Evolutionary conservation across 176 grass and related monocot genomes (phyloP), one percentile per base, ranked within the genome.

Genomic region (Musa schizocarpa): DNA sequence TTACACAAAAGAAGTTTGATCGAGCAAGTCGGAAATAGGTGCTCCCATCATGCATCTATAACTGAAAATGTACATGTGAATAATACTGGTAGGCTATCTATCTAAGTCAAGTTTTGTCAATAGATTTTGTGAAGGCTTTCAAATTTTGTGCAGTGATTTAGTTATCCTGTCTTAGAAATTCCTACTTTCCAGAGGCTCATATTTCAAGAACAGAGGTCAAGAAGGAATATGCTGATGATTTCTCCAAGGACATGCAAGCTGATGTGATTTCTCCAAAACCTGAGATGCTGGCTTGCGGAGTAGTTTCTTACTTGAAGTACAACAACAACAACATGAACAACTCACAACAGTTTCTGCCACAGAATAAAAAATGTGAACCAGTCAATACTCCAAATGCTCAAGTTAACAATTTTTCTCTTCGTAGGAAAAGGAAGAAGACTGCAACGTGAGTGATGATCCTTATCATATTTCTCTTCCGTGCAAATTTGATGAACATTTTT

Each of bases 361-460:
- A 57, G 19, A 29, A 9, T 63, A 3, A 24, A 53, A 9, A 26
- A 1, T 54, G 26, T 58, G 57, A 65, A 73, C 50, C 3, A 20
- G 23, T 23, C 3, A 50, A 52, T 43, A 53, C 49, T 20, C 22
- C 12, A 53, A 12, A 64, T 54, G 49, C 21, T 49, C 57, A 73
- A 72, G 11, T 22, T 63, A 54, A 22, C 77, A 68, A 78, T 61
- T 71, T 53, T 62, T 82, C 82, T 78, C 69, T 73, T 77, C 83
- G 71, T 81, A 90, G 75, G 77, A 88, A 77, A 77, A 85, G 76
- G 11, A 90, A 79, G 68, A 93, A 92, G 79, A 97, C 93, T 59
- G 87, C 88, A 57, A 97, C 90, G 93, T 93, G 87, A 75, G 82
- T 66, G 11, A 13, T 87, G 55, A 68, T 73, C 78, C 17, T 22